Evolutionary conservation across 345 rosid genomes (phyloP).

Genomic region (Citrus cavaleriei): DNA sequence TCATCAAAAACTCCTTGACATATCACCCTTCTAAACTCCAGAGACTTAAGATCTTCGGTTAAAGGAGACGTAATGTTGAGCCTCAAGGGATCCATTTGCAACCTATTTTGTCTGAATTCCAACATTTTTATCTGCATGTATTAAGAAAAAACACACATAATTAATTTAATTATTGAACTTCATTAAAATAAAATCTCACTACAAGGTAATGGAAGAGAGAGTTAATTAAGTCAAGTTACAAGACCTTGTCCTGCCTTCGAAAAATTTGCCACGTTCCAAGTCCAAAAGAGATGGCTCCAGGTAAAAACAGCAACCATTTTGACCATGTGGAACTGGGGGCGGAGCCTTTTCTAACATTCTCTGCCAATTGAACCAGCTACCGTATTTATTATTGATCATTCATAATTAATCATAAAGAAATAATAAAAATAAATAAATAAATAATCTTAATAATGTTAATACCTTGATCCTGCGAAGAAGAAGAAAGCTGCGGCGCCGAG

Average conservation of each 20-base stretch:
- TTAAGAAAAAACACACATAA: neutral
- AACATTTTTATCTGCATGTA: conserved; percentile 61
- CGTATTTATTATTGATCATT: neutral
- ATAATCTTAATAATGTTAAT: neutral
- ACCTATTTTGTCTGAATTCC: conserved; percentile 62
- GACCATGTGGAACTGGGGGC: conserved; percentile 36
- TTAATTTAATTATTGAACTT: neutral
- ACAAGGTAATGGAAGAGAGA: neutral
- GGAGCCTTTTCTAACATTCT: conserved; percentile 32
- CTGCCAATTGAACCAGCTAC: conserved; percentile 19
- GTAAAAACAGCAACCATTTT: conserved; percentile 68
- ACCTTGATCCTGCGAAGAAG: conserved; percentile 47
- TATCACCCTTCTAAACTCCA: conserved; percentile 74
- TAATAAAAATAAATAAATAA: neutral
- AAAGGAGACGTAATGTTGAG: conserved; percentile 41
- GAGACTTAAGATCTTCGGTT: conserved; percentile 36
- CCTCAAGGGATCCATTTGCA: conserved; percentile 73
- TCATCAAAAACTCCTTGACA: conserved; percentile 80
- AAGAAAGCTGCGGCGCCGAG: conserved; percentile 3
- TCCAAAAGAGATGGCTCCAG: conserved; percentile 88
- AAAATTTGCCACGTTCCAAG: conserved; percentile 98
- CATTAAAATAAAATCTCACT: neutral
- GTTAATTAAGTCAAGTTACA: neutral
- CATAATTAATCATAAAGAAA: neutral
- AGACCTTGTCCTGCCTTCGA: conserved; percentile 91